Evolutionary conservation across 345 rosid genomes (phyloP).

Genomic region (Toxicodendron radicans): DNA sequence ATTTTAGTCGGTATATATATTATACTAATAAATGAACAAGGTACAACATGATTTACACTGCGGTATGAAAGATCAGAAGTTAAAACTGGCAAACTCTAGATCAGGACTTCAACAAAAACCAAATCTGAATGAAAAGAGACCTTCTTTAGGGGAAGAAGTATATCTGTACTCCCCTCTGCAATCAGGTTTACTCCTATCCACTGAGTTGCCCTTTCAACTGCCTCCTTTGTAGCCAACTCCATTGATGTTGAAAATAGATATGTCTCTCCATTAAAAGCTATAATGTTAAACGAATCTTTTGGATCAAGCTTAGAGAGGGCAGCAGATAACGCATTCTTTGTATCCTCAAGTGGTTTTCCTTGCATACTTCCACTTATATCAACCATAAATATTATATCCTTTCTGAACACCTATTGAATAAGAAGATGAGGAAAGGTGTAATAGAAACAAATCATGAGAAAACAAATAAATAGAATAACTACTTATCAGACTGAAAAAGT

Average conservation of each 20-base stretch:
- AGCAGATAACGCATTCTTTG: conserved; percentile 56
- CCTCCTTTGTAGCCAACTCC: conserved; percentile 62
- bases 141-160: conserved; percentile 71
- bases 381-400: conserved; percentile 76
- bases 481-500: conserved; percentile 1
- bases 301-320: conserved; percentile 60
- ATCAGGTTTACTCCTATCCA: conserved; percentile 71
- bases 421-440: conserved; percentile 23
- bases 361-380: conserved; percentile 92
- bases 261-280: conserved; percentile 71
- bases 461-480: conserved; percentile 3
- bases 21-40: background rate
- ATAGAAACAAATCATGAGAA: conserved; percentile 7
- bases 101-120: background rate
- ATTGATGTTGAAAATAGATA: conserved; percentile 62
- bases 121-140: conserved; percentile 34
- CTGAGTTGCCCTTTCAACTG: conserved; percentile 60
- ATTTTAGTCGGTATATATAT: background rate
- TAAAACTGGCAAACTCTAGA: conserved; percentile 8
- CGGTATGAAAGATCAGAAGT: background rate
- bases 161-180: conserved; percentile 67
- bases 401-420: conserved; percentile 63
- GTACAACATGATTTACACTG: background rate
- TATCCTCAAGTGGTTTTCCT: conserved; percentile 70
- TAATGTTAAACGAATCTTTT: conserved; percentile 78